Base-by-base conservation (phyloP, 1,284 basidiomycete species). In the Fomes fomentarius region DNA sequence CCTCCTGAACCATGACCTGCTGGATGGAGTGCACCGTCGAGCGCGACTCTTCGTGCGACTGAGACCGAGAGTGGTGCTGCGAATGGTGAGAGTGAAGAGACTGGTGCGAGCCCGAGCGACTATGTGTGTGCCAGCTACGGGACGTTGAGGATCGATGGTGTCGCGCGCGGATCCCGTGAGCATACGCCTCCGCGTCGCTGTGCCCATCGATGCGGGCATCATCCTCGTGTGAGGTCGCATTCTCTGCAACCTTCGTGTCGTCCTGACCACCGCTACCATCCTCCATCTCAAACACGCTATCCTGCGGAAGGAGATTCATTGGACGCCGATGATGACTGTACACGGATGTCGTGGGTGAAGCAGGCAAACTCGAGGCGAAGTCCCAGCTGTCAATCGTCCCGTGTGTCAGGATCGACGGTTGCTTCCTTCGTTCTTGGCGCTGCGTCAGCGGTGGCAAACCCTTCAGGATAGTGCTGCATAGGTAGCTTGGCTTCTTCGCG, bases 401-500 rank as follows among this genome's bases (percentile, higher is more conserved):
- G 35, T 76, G 72, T 3, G 77, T 74, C 33, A 73, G 63, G 14
- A 77, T 57, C 12, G 72, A 71, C 1, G 76, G 71, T 19, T 77
- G 63, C 19, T 74, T 71, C 30, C 80, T 76, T 26, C 86, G 81
- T 69, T 92, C 89, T 71, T 91, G 88, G 34, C 90, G 80, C 62
- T 78, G 76, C 9, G 81, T 74, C 31, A 92, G 73, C 21, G 91
- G 89, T 0, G 90, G 90, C 22, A 93, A 72, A 52, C 81, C 83
- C 28, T 69, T 80, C n/a, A 96, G 72, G 57, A 96, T 86, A 6
- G 86, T 77, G 50, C 79, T 79, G 34, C 94, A 84, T 26, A 96
- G 80, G 70, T 87, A 87, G 1, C 78, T 79, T 63, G 86, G 88
- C 69, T 84, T 87, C 73, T 90, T 93, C 15, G 91, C 82, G 31